phyloP scores from a whole-genome alignment of 2,329 filamentous ascomycete genomes.

The Claviceps sp. region DNA sequence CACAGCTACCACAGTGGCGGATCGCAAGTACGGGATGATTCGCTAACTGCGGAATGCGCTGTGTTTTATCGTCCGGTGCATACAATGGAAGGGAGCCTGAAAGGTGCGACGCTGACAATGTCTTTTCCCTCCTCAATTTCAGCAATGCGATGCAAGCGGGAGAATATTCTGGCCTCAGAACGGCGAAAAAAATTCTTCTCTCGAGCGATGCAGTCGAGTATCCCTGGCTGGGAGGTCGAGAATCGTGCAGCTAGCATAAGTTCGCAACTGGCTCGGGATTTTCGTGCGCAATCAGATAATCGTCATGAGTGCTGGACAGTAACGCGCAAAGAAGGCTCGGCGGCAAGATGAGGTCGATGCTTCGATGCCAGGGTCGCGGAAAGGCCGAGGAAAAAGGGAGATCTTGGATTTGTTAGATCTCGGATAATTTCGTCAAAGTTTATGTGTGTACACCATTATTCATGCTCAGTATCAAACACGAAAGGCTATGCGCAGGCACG shows the following conservation, averaged over 20 bases:
- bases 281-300: neutral
- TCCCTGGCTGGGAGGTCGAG: neutral
- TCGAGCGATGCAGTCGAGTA: neutral
- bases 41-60: neutral
- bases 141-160: neutral
- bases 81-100: neutral
- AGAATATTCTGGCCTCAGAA: neutral
- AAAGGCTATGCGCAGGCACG: neutral
- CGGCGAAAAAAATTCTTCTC: neutral
- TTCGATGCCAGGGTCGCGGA: conserved; percentile 3
- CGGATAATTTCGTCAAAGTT: neutral
- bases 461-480: neutral
- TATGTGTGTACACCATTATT: neutral
- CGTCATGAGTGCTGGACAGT: too few relatives aligned
- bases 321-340: neutral
- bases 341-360: conserved; percentile 3
- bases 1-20: neutral
- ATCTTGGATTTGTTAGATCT: conserved; percentile 2
- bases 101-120: neutral
- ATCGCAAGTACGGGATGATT: neutral
- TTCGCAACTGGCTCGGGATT: neutral
- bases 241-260: neutral
- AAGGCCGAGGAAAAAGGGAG: conserved; percentile 2
- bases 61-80: neutral
- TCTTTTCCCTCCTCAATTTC: neutral